These are phyloP conservation scores for Aureobasidium sp. DNA, from an alignment of 2,329 filamentous ascomycete genomes.

Conservation along the genomic window DNA sequence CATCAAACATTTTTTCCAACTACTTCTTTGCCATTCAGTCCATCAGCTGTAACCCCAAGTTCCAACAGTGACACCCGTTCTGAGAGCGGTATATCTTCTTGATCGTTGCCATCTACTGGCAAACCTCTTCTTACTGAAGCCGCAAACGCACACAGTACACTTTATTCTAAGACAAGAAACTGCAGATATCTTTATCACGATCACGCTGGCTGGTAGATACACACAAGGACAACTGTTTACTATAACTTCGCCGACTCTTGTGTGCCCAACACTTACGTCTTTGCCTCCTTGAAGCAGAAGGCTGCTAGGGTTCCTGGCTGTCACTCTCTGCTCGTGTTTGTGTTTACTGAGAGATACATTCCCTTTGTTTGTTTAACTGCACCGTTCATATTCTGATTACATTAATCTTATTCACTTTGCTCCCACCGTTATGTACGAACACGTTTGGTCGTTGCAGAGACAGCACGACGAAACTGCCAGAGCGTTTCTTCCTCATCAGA, in stretches of 20 bases:
- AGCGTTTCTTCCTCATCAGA: slow-evolving; percentile 4
- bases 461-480: slow-evolving; percentile 2
- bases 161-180: slow-evolving; percentile 10
- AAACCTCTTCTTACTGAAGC: not conserved
- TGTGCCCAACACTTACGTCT: not conserved
- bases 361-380: not conserved
- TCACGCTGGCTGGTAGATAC: not conserved
- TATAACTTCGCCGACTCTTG: not conserved
- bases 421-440: slow-evolving; percentile 11
- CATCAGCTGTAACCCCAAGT: not conserved
- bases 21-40: slow-evolving; percentile 9
- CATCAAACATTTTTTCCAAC: not conserved
- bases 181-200: not conserved
- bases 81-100: slow-evolving; percentile 10
- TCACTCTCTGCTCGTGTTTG: not conserved
- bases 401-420: slow-evolving; percentile 9
- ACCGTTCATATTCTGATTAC: slow-evolving; percentile 4
- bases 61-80: slow-evolving; percentile 6
- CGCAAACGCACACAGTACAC: slow-evolving; percentile 9
- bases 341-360: not conserved
- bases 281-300: not conserved
- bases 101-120: not conserved
- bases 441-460: slow-evolving; percentile 9
- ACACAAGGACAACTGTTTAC: not conserved
- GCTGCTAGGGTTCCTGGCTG: not conserved